Percentiles rank a stretch among this genome's conserved stretches.
These are phyloP conservation scores for Hanseniaspora hatyaiensis DNA, from an alignment of 805 yeast species.

Conservation along the genomic window DNA sequence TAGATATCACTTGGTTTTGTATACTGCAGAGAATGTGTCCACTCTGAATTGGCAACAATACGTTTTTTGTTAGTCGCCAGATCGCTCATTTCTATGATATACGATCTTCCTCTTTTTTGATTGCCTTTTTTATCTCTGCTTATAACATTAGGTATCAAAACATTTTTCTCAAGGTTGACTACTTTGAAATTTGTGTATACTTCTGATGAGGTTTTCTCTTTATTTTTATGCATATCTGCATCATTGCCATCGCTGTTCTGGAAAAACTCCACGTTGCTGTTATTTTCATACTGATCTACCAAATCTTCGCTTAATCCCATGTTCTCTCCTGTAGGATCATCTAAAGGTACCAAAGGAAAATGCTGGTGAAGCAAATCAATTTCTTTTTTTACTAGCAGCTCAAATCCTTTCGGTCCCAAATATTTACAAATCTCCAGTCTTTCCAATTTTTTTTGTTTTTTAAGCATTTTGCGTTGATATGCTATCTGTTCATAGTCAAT, in stretches of 20 bases:
- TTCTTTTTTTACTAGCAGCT: constrained; percentile 21
- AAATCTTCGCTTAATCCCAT: constrained; percentile 15
- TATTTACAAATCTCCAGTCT: constrained; percentile 14
- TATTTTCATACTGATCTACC: constrained; percentile 7
- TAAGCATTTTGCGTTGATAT: constrained; percentile 76
- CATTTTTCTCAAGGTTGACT: constrained; percentile 1
- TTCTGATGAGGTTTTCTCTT: constrained; percentile 19
- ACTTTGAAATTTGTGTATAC: constrained; percentile 19
- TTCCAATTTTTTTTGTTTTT: constrained; percentile 69
- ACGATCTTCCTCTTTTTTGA: constrained; percentile 18
- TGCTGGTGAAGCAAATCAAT: constrained; percentile 25
- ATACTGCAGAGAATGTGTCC: constrained; percentile 32
- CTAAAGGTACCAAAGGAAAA: constrained; percentile 27
- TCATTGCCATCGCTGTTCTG: constrained; percentile 1
- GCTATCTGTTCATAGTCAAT: constrained; percentile 45
- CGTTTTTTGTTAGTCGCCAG: not conserved
- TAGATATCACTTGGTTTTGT: constrained; percentile 72
- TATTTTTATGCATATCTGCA: constrained; percentile 16
- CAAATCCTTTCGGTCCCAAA: constrained; percentile 25
- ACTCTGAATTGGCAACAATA: constrained; percentile 21
- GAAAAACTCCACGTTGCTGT: constrained; percentile 26
- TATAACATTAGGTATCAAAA: constrained; percentile 12
- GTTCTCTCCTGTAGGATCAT: no score
- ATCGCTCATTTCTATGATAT: constrained; percentile 8
- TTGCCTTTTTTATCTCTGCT: constrained; percentile 17